Conservation (phyloP, 116 monocot species). For the Cymodocea nodosa region DNA sequence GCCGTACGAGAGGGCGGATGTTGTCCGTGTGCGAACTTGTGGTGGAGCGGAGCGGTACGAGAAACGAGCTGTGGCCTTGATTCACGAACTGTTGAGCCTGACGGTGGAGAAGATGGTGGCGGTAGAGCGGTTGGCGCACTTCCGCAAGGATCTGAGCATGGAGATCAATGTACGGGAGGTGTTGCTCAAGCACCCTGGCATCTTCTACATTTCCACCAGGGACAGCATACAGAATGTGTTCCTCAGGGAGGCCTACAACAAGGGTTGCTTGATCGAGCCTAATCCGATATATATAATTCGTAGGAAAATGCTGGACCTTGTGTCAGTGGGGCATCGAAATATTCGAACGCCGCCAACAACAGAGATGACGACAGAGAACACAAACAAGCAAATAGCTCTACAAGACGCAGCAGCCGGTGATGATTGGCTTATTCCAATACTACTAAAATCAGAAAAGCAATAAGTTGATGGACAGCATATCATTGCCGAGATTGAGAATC, state of each 20-base stretch:
- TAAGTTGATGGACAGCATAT: not conserved
- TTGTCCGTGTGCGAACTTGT: conserved; percentile 7
- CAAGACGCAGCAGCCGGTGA: not conserved
- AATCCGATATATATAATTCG: conserved; percentile 54
- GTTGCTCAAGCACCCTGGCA: conserved; percentile 67
- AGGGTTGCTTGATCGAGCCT: conserved; percentile 42
- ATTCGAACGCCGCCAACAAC: not conserved
- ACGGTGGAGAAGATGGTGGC: conserved; percentile 62
- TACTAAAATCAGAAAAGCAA: conserved; percentile 4
- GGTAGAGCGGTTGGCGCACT: conserved; percentile 62
- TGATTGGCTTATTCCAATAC: conserved; percentile 12
- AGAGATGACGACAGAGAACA: not conserved
- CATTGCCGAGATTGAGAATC: too few relatives aligned
- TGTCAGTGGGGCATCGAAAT: conserved; percentile 24
- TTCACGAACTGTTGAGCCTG: conserved; percentile 75
- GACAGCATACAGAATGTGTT: conserved; percentile 44
- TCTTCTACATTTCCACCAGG: conserved; percentile 75
- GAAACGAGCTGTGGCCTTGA: conserved; percentile 53
- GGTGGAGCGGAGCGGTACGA: conserved; percentile 33
- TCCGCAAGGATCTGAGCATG: conserved; percentile 53
- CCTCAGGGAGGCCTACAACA: conserved; percentile 52
- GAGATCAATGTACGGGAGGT: conserved; percentile 62
- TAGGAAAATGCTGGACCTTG: conserved; percentile 53
- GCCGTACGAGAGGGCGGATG: conserved; percentile 51
- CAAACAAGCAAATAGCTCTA: not conserved